phyloP scores from a whole-genome alignment of 768 basidiomycete genomes.

The Amanita molliuscula region DNA sequence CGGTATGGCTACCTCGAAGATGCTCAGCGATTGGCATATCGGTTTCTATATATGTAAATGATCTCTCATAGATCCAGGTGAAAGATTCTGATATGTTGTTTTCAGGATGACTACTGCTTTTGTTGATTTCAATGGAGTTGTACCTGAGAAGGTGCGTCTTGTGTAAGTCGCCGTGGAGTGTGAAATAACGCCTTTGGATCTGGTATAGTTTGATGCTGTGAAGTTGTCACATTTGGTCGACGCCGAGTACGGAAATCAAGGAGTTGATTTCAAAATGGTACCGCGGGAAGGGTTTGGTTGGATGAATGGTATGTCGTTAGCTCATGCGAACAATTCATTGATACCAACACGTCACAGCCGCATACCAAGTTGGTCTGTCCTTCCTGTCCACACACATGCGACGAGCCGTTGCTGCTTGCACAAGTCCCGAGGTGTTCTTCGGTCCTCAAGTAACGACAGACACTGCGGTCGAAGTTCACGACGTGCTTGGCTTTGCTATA shows the following conservation, averaged over 20 bases:
- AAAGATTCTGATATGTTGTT: neutral
- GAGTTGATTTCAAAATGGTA: slow-evolving; percentile 95
- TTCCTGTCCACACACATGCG: slow-evolving; percentile 93
- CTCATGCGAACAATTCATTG: neutral
- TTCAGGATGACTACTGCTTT: slow-evolving; percentile 86
- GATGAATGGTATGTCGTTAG: slow-evolving; percentile 76
- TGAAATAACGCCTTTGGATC: slow-evolving; percentile 1
- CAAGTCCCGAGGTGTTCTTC: slow-evolving; percentile 87
- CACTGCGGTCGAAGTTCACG: slow-evolving; percentile 23
- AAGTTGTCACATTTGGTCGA: slow-evolving; percentile 92
- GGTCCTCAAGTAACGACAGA: slow-evolving; percentile 21
- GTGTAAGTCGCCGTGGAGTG: neutral
- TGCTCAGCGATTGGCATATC: slow-evolving; percentile 86
- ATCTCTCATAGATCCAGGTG: neutral
- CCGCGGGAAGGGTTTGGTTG: slow-evolving; percentile 97
- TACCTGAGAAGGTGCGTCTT: slow-evolving; percentile 81
- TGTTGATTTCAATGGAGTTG: slow-evolving; percentile 96
- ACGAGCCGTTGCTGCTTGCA: slow-evolving; percentile 90
- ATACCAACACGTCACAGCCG: slow-evolving; percentile 38
- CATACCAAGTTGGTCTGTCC: slow-evolving; percentile 93
- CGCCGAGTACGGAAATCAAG: slow-evolving; percentile 95
- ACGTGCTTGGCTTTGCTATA: slow-evolving; percentile 57
- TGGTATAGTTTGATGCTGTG: slow-evolving; percentile 81
- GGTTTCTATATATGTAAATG: slow-evolving; percentile 90
- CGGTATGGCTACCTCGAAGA: slow-evolving; percentile 94